Evolutionary conservation across 306 rosid species (phyloP), one percentile per base, ranked within the genome.

Genomic region (Cucurbita maxima): DNA sequence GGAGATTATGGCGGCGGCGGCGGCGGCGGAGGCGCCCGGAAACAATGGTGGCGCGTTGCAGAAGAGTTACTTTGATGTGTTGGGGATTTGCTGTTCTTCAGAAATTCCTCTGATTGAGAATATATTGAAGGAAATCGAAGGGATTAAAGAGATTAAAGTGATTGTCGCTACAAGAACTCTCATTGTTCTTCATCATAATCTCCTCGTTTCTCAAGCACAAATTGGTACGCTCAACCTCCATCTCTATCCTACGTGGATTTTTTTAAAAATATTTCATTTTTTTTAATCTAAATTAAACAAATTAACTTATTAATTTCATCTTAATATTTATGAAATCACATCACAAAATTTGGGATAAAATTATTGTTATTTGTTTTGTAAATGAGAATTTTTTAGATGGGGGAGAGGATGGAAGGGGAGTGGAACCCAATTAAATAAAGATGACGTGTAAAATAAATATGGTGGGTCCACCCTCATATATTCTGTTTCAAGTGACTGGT

Each of bases 71-170:
- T 91, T 91, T 56, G 97, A 95, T 54, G 99, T 95, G 48, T 13
- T 95, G 75, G 99, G 99, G 1, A 37, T 95, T 25, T 95, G 99
- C 47, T 95, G 99, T 25, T 84, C 99, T 0, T 95, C 99, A 0
- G 99, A 95, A 75, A 88, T 91, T 1, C 91, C 96, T 2, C 19
- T 91, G 18, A 78, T 95, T 1, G 89, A 91, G 61, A 89, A 88
- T 64, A 87, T 89, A 9, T 78, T 95, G 12, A 88, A 84, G 56
- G 85, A 83, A 14, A 86, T 91, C 0, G 81, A 84, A 4, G 99
- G 99, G 1, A 75, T 95, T 69, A 88, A 87, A 45, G 88, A 91
- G 81, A 84, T 91, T 20, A 79, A 88, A 0, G 97, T 91, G 47
- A 76, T 95, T 18, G 96, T 95, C 0, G 79, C 99, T 0, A 83